These are phyloP conservation scores for Fusarium algeriense DNA, from an alignment of 2,329 filamentous ascomycete species.

Conservation along the genomic window DNA sequence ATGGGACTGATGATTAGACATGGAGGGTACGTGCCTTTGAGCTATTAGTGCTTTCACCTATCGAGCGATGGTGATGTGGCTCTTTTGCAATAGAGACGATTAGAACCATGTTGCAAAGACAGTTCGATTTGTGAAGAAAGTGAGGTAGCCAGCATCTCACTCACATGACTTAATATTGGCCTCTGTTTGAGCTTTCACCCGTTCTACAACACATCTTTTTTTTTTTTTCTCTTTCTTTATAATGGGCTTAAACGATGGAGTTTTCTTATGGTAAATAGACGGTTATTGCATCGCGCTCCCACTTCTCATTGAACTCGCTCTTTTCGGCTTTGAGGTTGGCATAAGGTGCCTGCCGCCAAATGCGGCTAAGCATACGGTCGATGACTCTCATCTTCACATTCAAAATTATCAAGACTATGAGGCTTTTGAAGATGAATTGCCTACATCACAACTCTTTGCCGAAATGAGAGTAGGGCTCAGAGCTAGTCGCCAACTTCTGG, in stretches of 20 bases:
- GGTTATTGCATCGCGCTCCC: no score
- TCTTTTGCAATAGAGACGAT: not conserved
- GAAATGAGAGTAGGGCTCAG: not conserved
- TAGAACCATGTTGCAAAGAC: no score
- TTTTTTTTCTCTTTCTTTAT: no score
- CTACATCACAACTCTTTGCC: not conserved
- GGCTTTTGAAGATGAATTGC: not conserved
- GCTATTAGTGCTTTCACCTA: not conserved
- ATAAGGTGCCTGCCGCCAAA: not conserved
- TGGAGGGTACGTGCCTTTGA: not conserved
- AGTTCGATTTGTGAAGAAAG: not conserved
- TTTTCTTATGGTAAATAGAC: no score
- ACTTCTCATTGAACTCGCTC: not conserved
- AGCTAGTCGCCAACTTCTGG: not conserved
- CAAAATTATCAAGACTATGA: not conserved
- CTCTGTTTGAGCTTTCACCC: no score
- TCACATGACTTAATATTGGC: no score
- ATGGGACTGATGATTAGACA: slow-evolving; percentile 41
- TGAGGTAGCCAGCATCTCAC: not conserved
- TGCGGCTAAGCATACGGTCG: not conserved
- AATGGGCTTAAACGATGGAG: no score
- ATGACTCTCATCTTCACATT: not conserved
- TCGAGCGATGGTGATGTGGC: not conserved
- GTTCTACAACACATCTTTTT: no score
- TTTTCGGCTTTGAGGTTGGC: not conserved